phyloP scores from a whole-genome alignment of 2,329 filamentous ascomycete species.

The Hymenoscyphus occultus region DNA sequence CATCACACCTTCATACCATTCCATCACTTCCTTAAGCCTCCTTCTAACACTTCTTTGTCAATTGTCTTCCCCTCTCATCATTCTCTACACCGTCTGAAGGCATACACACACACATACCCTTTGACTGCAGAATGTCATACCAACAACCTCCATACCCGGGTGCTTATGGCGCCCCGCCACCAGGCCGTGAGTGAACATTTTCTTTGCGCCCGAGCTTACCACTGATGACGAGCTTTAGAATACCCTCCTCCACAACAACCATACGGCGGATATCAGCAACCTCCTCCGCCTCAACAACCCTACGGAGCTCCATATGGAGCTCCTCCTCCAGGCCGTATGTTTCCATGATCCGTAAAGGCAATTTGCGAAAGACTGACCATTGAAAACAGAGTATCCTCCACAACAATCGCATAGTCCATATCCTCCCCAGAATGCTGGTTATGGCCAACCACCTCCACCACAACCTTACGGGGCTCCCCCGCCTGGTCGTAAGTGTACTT shows the following conservation, averaged over 20 bases:
- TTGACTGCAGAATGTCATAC: constrained; percentile 20
- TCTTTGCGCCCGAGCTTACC: not conserved
- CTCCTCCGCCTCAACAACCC: constrained; percentile 5
- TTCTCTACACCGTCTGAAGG: not conserved
- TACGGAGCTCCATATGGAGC: constrained; percentile 18
- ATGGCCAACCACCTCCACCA: constrained; percentile 14
- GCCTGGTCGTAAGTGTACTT: not conserved
- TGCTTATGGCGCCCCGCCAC: constrained; percentile 22
- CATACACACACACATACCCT: not conserved
- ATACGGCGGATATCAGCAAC: constrained; percentile 13
- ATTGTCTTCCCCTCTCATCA: not conserved
- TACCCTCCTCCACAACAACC: constrained; percentile 9
- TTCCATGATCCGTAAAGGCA: not conserved
- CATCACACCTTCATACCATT: too few species aligned
- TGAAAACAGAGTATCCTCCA: constrained; percentile 10
- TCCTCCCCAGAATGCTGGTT: constrained; percentile 2
- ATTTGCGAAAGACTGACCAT: not conserved
- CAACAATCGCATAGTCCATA: constrained; percentile 9
- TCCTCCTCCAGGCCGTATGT: constrained; percentile 22
- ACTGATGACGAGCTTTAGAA: constrained; percentile 10
- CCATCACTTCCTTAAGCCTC: too few species aligned
- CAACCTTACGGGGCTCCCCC: constrained; percentile 12
- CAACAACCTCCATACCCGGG: constrained; percentile 23
- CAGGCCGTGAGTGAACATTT: constrained; percentile 18
- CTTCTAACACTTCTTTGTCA: not conserved